phyloP scores from a whole-genome alignment of 768 basidiomycete genomes.

The Sutorius australiensis region DNA sequence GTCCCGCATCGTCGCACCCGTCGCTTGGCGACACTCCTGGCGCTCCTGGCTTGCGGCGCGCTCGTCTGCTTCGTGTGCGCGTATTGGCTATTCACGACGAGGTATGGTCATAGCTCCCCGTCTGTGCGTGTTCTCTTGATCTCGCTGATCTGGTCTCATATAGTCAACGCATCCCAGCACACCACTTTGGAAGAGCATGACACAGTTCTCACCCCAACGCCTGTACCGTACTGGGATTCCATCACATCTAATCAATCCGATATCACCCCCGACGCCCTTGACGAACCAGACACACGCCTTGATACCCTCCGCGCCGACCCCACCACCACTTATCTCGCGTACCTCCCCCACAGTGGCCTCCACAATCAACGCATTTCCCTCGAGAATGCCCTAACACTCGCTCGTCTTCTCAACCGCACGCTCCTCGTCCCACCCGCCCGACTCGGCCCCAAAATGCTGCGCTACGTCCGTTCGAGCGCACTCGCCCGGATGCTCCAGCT shows the following conservation, averaged over 20 bases:
- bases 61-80: conserved; percentile 55
- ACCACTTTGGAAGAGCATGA: conserved; percentile 1
- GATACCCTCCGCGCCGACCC: conserved; percentile 13
- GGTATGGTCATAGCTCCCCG: conserved; percentile 41
- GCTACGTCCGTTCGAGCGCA: conserved; percentile 53
- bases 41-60: conserved; percentile 45
- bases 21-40: conserved; percentile 41
- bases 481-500: conserved; percentile 44
- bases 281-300: conserved; percentile 16
- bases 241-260: conserved; percentile 1
- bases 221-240: neutral
- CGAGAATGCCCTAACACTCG: conserved; percentile 78
- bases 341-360: conserved; percentile 80
- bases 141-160: conserved; percentile 16
- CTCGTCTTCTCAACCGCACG: conserved; percentile 68
- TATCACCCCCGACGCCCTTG: conserved; percentile 31
- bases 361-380: conserved; percentile 86
- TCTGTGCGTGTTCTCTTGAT: conserved; percentile 13
- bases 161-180: conserved; percentile 21
- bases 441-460: conserved; percentile 57
- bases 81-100: conserved; percentile 62
- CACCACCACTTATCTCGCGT: conserved; percentile 55
- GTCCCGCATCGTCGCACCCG: conserved; percentile 28
- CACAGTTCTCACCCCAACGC: neutral
- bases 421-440: conserved; percentile 74